Evolutionary conservation across 257 asterid species (phyloP).

Genomic region (Osmanthus fragrans): DNA sequence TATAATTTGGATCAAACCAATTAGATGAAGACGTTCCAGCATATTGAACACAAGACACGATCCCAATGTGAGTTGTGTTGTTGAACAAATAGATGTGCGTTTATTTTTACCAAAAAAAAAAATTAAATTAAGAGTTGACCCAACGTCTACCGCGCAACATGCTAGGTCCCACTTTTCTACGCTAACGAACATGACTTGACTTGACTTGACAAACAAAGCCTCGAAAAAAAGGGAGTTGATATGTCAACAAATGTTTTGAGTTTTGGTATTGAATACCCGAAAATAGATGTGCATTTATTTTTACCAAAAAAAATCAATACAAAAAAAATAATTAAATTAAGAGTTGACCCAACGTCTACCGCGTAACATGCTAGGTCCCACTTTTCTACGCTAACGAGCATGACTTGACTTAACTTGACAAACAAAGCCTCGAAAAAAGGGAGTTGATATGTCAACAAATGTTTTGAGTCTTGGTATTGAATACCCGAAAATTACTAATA

Average conservation of each 20-base stretch:
- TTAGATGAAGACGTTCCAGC: too few relatives aligned
- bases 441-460: neutral
- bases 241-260: neutral
- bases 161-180: neutral
- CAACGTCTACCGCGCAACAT: neutral
- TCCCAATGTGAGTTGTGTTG: too few relatives aligned
- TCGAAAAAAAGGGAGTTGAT: neutral
- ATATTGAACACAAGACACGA: too few relatives aligned
- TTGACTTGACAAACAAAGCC: neutral
- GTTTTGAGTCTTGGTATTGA: too few relatives aligned
- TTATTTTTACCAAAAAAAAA: too few relatives aligned
- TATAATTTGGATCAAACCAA: too few relatives aligned
- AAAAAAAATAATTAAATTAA: too few relatives aligned
- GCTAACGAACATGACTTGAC: neutral
- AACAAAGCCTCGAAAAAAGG: neutral
- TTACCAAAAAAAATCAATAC: too few relatives aligned
- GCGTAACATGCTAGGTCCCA: neutral
- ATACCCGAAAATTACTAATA: too few relatives aligned
- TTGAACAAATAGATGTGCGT: too few relatives aligned
- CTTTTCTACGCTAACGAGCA: neutral
- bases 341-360: neutral
- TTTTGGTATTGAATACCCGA: too few relatives aligned
- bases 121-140: neutral
- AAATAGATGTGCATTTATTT: too few relatives aligned
- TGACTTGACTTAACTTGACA: neutral